Percentiles rank a stretch among this genome's conserved stretches.
Conservation (phyloP, 345 rosid species). For the Aegle marmelos region DNA sequence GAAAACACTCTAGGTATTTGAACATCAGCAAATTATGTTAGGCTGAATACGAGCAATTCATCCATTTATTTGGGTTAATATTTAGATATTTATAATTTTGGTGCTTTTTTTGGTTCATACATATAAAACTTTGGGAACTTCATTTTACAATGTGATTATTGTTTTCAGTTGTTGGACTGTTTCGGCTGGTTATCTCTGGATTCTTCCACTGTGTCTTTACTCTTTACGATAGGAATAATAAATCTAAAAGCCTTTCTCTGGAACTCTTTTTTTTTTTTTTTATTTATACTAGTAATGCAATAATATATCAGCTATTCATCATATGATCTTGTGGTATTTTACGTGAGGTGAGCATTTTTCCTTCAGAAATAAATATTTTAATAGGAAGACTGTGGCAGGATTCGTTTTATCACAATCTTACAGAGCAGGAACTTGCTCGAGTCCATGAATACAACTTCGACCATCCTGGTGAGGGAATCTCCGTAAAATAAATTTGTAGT, state of each 20-base stretch:
- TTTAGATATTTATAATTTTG: background rate
- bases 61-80: background rate
- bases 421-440: conserved; percentile 76
- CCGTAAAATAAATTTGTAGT: conserved; percentile 2
- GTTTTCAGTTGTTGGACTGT: background rate
- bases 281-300: background rate
- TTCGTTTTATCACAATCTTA: conserved; percentile 94
- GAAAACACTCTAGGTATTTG: background rate
- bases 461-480: conserved; percentile 88
- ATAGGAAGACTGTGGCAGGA: conserved; percentile 64
- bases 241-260: background rate
- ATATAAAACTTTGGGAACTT: background rate
- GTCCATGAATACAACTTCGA: conserved; percentile 99
- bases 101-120: background rate
- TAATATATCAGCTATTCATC: background rate
- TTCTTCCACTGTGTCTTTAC: background rate
- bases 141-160: background rate
- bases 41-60: background rate
- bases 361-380: conserved; percentile 9
- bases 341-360: background rate
- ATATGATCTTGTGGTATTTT: background rate
- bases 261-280: background rate
- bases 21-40: background rate
- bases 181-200: background rate
- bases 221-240: background rate